phyloP scores from a whole-genome alignment of 148 eudicot genomes.

The Spergularia marina region DNA sequence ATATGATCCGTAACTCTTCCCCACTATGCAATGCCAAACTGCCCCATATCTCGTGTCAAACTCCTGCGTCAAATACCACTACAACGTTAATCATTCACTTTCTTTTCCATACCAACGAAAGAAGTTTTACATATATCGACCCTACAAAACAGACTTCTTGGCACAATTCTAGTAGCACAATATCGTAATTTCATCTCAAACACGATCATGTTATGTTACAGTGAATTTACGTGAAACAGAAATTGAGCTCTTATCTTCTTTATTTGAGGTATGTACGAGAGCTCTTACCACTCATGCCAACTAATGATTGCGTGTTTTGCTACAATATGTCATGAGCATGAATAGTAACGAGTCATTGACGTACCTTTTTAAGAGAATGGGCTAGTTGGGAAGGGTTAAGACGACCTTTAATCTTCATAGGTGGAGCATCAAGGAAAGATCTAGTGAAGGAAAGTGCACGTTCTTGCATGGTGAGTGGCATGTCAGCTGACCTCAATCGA shows the following conservation, averaged over 20 bases:
- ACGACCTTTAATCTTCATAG: background rate
- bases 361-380: constrained; percentile 19
- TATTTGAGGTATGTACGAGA: too few relatives aligned
- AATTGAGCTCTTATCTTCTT: too few relatives aligned
- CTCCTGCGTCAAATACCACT: background rate
- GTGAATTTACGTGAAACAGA: too few relatives aligned
- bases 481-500: constrained; percentile 5
- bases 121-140: too few relatives aligned
- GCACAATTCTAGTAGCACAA: too few relatives aligned
- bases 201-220: too few relatives aligned
- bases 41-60: constrained; percentile 22
- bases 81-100: background rate
- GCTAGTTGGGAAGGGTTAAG: constrained; percentile 18
- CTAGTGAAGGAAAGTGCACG: constrained; percentile 18
- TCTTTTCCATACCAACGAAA: background rate
- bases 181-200: too few relatives aligned
- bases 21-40: constrained; percentile 27
- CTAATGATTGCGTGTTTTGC: too few relatives aligned
- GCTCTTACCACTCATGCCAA: too few relatives aligned
- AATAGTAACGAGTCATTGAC: background rate
- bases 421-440: constrained; percentile 12
- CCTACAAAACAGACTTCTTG: too few relatives aligned
- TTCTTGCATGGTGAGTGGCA: constrained; percentile 26
- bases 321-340: too few relatives aligned
- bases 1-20: constrained; percentile 24